A percentile compares a stretch with the other conserved stretches of the same genome.
Evolutionary conservation across 257 asterid genomes (phyloP).

Genomic region (Capsicum chinense): DNA sequence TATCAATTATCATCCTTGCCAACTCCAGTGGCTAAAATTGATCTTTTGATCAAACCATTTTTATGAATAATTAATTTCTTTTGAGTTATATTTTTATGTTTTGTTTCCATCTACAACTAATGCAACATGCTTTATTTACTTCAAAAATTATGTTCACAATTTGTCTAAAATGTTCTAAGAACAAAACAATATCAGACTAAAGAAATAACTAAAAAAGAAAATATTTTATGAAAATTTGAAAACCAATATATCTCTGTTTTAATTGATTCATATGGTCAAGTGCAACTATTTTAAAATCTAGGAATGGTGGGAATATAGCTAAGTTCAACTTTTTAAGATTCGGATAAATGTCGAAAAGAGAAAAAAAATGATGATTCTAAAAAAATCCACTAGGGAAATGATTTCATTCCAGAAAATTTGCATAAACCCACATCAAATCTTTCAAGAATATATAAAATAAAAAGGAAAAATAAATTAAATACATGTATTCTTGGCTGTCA

Average conservation of each 20-base stretch:
- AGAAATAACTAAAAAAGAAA: neutral
- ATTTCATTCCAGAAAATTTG: neutral
- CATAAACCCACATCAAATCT: neutral
- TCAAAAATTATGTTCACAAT: neutral
- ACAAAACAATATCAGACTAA: neutral
- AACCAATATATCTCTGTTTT: neutral
- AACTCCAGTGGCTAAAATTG: neutral
- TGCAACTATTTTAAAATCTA: neutral
- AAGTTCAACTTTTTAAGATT: too few species aligned
- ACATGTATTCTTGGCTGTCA: neutral
- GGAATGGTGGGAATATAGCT: too few species aligned
- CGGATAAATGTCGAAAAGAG: neutral
- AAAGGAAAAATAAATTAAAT: neutral
- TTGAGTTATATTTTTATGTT: neutral
- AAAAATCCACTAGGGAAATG: neutral
- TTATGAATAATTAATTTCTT: neutral
- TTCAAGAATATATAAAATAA: neutral
- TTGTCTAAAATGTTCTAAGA: neutral
- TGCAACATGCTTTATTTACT: neutral
- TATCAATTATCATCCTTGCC: neutral
- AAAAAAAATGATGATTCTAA: neutral
- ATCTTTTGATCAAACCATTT: neutral
- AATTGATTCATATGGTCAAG: neutral
- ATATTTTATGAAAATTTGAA: neutral
- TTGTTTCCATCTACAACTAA: neutral